Conservation (phyloP, 2,329 filamentous ascomycete species). For the Colletotrichum orbiculare region DNA sequence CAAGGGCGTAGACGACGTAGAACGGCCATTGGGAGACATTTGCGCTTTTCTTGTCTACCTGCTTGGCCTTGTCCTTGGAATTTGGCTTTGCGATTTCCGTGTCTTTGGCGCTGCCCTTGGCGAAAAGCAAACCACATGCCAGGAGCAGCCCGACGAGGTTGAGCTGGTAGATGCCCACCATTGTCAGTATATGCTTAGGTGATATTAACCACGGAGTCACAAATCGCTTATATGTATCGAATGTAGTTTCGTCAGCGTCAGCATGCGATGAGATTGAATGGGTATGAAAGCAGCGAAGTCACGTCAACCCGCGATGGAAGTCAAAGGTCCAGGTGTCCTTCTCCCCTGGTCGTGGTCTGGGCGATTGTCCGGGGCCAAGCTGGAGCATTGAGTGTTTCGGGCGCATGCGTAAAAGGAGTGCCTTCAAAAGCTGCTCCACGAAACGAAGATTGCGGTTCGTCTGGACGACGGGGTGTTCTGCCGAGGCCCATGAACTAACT, state of each 20-base stretch:
- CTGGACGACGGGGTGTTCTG: background rate
- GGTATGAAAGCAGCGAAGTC: too few species aligned
- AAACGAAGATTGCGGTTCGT: slow-evolving; percentile 2
- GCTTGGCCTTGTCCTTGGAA: slow-evolving; percentile 5
- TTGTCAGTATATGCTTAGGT: background rate
- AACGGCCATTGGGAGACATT: slow-evolving; percentile 46
- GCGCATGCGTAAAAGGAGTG: slow-evolving; percentile 1
- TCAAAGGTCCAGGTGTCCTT: slow-evolving; percentile 31
- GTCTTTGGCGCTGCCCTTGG: slow-evolving; percentile 26
- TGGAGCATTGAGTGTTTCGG: slow-evolving; percentile 36
- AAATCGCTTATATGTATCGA: too few species aligned
- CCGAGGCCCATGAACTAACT: background rate
- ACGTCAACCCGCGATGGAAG: too few species aligned
- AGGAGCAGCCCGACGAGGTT: slow-evolving; percentile 47
- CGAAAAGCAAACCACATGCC: slow-evolving; percentile 44
- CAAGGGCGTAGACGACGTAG: slow-evolving; percentile 57
- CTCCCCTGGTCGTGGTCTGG: slow-evolving; percentile 14
- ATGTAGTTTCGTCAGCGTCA: too few species aligned
- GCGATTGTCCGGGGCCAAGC: slow-evolving; percentile 25
- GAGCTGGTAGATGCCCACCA: slow-evolving; percentile 48
- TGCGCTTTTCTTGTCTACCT: slow-evolving; percentile 5
- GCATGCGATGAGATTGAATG: background rate
- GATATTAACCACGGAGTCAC: too few species aligned
- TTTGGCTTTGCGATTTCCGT: background rate
- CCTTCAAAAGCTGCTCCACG: slow-evolving; percentile 5